Evolutionary conservation across 257 asterid species (phyloP), one percentile per base, ranked within the genome.

Genomic region (Ilex aquifolium): DNA sequence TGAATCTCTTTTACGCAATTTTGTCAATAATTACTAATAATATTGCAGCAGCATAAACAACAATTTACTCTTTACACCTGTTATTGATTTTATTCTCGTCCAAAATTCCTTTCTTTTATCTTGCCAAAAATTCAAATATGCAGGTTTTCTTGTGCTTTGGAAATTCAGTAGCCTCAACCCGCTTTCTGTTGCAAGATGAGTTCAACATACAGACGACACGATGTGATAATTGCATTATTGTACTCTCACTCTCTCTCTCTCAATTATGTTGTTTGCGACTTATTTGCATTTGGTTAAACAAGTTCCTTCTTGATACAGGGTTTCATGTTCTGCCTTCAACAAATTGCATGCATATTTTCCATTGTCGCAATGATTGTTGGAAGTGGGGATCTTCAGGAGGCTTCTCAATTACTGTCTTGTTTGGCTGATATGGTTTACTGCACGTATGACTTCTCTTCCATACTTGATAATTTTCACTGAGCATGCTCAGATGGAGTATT

Each of bases 131-230:
- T 71, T 32, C 60, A 58, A 21, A 65, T 56, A 77, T 81, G 68
- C 96, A 93, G 99, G 99, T 85, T 72, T 63, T 81, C 57, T 74
- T 82, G 21, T 93, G 99, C 92, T 93, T 93, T 76, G 94, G 84
- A 62, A 93, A 90, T 71, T 93, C 97, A 32, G 99, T 90, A 46
- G 99, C 99, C 64, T 93, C 99, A 27, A 93, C 99, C 63, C 82
- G 97, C 60, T 90, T 93, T 74, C 8, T 93, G 82, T 83, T 93
- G 90, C 99, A 93, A 87, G 99, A 93, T 71, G 99, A 93, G 69
- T 92, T 92, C 94, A 92, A 93, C 90, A 93, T 93, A 64, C 99
- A 90, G 80, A 87, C 97, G n/a, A 93, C 99, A 0, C 84, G 81
- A 74, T 93, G 97, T 68, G 99, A 93, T 66, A 93, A 93, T 69